Evolutionary conservation across 495 filamentous ascomycete genomes (phyloP), one percentile per base, ranked within the genome.

Genomic region (Penicillium coprophilum): DNA sequence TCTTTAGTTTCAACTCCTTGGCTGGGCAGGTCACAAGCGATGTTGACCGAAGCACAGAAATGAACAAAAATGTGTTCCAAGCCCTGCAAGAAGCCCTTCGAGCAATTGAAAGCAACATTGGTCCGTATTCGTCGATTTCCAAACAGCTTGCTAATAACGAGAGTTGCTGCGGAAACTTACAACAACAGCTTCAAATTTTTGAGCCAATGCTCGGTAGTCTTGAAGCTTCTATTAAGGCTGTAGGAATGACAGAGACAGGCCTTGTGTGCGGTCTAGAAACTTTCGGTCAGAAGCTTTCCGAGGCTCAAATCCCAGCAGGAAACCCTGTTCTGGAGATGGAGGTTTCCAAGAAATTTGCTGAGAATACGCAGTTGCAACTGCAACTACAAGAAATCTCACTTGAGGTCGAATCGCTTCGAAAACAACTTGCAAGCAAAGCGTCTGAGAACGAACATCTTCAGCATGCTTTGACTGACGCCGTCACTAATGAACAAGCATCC

Each of bases 361-460:
- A 73, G 45, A 70, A 68, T 23, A 28, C 64, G 2, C 50, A 61
- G 40, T 48, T 77, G 10, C 61, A 74, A 44, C 40, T 58, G 27
- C 59, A 51, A 27, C 43, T 72, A 21, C 59, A 76, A 21, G 41
- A 59, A 13, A 4, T 59, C 6, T 57, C 59, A 2, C 46, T 28
- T 13, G 59, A 65, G 12, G 10, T 67, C 11, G 59, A 58, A 4
- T 27, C 24, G 27, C 50, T 65, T 0, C 57, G 60, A 32, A 53
- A 66, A 24, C 52, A 43, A 13, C 24, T 70, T 1, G 36, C 57
- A 7, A 54, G 46, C 1, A 69, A 56, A 27, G 53, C 65, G 8
- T 21, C 48, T 1, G 56, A 66, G 7, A 67, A 49, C 31, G 24
- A 63, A 30, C 23, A 52, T 21, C 36, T 70, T 10, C 61, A 60